Base-by-base conservation (phyloP, 2,329 filamentous ascomycete species). In the Periconia digitata region DNA sequence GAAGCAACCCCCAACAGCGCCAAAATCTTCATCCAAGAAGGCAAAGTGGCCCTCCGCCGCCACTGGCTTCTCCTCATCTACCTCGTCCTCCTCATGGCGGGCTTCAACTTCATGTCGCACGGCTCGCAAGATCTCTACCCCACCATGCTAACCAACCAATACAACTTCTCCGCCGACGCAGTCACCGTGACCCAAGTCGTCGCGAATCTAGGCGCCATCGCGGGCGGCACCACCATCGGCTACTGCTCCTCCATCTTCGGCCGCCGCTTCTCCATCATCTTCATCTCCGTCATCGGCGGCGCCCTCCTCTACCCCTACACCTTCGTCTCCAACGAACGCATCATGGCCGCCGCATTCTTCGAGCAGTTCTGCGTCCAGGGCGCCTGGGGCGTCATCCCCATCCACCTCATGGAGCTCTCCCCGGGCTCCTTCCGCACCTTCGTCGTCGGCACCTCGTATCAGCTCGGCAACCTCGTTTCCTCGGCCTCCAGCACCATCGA, bases 31-130 rank as follows among this genome's bases (percentile, higher is more conserved):
- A 45, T 92, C 21, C 73, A 79, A 1, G 90, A 95, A 72, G 90
- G 88, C 51, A 89, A 88, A 60, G 82, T 92, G 0, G 90, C 90
- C 0, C 64, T 95, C 23, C 86, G 83, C 70, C 81, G 83, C 10
- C 89, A 95, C 71, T 95, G 91, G 91, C 55, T 90, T 13, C 72
- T 95, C 2, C 76, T 96, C 47, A 75, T 85, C 29, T 96, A 96
- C 72, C 77, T 95, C 48, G 89, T 95, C 6, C 76, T 95, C 17
- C 77, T 95, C 34, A 95, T 95, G 89, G 86, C 89, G 1, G 90
- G 90, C 3, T 94, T 95, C 77, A 95, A 95, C 73, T 95, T 94
- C 66, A 91, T 94, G 87, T 88, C 85, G 16, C 89, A 92, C 65
- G 88, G 88, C 45, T 87, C 83, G 18, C 84, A 87, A 60, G 83